A percentile compares a stretch with the other conserved stretches of the same genome.
phyloP scores from a whole-genome alignment of 2,329 filamentous ascomycete species.

The Nemania sp. region DNA sequence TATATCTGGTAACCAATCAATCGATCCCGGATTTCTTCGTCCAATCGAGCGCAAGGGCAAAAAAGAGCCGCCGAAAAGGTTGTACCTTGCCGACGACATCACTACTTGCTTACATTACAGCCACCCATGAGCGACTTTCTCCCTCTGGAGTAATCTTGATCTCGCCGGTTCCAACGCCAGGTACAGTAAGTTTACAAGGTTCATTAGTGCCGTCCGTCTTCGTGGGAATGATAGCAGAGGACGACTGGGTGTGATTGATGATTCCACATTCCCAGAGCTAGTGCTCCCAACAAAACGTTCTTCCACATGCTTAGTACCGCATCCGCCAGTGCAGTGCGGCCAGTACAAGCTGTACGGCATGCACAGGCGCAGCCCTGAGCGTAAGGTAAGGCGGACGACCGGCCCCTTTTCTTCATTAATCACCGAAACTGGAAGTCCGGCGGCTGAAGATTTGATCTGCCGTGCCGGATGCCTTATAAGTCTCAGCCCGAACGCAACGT shows the following conservation, averaged over 20 bases:
- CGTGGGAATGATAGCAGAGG: too few species aligned
- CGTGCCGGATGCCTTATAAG: slow-evolving; percentile 13
- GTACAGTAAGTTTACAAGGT: slow-evolving; percentile 19
- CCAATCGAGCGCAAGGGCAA: slow-evolving; percentile 12
- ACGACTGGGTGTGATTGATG: neutral
- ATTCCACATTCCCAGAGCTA: neutral
- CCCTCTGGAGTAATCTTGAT: too few species aligned
- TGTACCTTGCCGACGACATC: neutral
- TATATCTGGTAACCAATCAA: slow-evolving; percentile 1
- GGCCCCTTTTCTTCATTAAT: slow-evolving; percentile 1
- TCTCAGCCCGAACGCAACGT: slow-evolving; percentile 11
- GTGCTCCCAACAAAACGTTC: neutral
- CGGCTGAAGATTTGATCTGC: slow-evolving; percentile 21
- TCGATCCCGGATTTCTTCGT: neutral
- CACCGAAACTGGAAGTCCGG: slow-evolving; percentile 26
- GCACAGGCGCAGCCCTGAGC: too few species aligned
- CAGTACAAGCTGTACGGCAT: too few species aligned
- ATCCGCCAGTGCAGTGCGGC: neutral
- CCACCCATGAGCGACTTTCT: slow-evolving; percentile 18
- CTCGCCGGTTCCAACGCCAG: too few species aligned
- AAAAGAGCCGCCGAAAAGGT: neutral
- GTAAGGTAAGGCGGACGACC: neutral
- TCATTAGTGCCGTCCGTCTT: neutral
- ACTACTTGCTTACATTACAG: slow-evolving; percentile 1
- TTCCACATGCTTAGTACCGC: too few species aligned